Evolutionary conservation across 2,329 filamentous ascomycete species (phyloP).

Genomic region (Pestalotiopsis sp.): DNA sequence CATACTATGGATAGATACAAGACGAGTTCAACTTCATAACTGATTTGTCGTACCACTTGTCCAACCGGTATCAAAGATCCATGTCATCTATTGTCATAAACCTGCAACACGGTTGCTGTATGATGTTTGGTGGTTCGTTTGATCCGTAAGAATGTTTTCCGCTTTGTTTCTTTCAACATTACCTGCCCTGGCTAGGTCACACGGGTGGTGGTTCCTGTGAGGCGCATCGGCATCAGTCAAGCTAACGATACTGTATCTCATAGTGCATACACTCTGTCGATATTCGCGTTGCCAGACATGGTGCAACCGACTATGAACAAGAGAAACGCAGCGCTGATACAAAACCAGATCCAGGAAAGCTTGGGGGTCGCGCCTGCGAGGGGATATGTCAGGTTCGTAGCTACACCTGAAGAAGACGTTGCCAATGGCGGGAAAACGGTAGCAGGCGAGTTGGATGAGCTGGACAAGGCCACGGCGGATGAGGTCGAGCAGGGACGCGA

Average conservation of each 20-base stretch:
- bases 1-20: constrained; percentile 55
- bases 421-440: constrained; percentile 73
- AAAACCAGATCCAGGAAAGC: constrained; percentile 72
- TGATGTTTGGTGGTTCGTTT: constrained; percentile 75
- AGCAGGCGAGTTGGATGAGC: constrained; percentile 67
- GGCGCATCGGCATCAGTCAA: no score
- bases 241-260: no score
- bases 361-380: constrained; percentile 67
- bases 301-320: constrained; percentile 77
- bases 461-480: constrained; percentile 36
- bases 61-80: constrained; percentile 74
- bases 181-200: no score
- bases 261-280: constrained; percentile 74
- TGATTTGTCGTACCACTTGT: constrained; percentile 72
- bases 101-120: constrained; percentile 73
- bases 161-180: no score
- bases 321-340: constrained; percentile 77
- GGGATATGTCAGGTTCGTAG: constrained; percentile 73
- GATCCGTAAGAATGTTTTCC: constrained; percentile 52
- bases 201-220: no score
- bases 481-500: constrained; percentile 22
- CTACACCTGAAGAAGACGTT: constrained; percentile 71
- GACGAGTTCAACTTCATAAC: constrained; percentile 77
- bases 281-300: constrained; percentile 70
- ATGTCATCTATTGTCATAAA: constrained; percentile 75